Percentiles rank a stretch among this genome's conserved stretches.
phyloP scores from a whole-genome alignment of 2,329 filamentous ascomycete genomes.

The Arthrobotrys musiformis region DNA sequence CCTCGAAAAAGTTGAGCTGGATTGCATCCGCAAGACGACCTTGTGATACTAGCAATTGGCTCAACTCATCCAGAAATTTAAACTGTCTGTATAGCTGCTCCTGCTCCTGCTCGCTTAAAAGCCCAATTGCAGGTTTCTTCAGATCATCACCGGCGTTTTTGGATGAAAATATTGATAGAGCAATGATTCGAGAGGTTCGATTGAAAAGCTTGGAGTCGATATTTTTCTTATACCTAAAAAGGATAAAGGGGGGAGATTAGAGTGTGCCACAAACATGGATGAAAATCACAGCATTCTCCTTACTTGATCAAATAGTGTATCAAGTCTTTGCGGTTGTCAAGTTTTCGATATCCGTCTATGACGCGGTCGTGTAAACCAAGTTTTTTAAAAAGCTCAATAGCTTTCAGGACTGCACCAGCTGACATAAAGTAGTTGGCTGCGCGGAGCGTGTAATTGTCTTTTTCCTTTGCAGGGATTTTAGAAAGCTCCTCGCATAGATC shows the following conservation, averaged over 20 bases:
- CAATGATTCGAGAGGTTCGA: neutral
- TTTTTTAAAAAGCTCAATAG: conserved; percentile 2
- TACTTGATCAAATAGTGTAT: conserved; percentile 5
- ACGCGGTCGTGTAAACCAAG: neutral
- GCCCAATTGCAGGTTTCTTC: conserved; percentile 7
- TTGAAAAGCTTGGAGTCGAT: neutral
- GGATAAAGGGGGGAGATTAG: neutral
- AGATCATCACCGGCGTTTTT: neutral
- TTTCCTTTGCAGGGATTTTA: neutral
- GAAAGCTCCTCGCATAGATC: conserved; percentile 15
- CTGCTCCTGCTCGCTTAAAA: conserved; percentile 7
- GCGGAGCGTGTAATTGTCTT: neutral
- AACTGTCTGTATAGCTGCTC: conserved; percentile 26
- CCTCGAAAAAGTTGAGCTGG: conserved; percentile 7
- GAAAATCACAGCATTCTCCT: neutral
- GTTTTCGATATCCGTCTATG: conserved; percentile 20
- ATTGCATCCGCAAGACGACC: conserved; percentile 3
- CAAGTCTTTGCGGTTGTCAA: neutral
- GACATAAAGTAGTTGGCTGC: conserved; percentile 9
- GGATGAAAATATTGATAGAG: conserved; percentile 1
- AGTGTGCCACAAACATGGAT: neutral
- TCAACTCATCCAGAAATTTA: conserved; percentile 13
- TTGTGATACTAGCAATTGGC: conserved; percentile 2
- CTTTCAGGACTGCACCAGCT: neutral
- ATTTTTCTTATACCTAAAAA: neutral